Percentiles rank a stretch among this genome's conserved stretches.
phyloP scores from a whole-genome alignment of 139 green algal species.

The Ulvella scutata region DNA sequence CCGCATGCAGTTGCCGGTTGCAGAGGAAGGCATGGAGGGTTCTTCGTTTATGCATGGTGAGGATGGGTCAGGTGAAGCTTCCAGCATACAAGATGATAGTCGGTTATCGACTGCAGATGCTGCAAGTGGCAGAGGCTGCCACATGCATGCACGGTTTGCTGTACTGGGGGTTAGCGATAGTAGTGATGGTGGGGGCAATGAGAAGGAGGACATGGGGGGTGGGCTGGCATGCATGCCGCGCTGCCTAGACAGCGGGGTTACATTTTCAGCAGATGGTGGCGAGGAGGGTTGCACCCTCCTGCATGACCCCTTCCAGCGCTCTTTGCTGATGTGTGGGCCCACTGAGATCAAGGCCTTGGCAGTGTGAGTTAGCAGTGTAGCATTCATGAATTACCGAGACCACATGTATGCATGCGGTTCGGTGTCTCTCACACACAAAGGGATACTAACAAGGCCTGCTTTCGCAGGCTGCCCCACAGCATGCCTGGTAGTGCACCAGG shows the following conservation, averaged over 20 bases:
- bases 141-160: background rate
- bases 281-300: background rate
- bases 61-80: too few species aligned
- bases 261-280: background rate
- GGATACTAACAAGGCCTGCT: too few species aligned
- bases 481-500: too few species aligned
- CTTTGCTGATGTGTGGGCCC: background rate
- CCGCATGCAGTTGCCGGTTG: background rate
- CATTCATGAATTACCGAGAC: too few species aligned
- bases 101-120: too few species aligned
- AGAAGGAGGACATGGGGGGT: background rate
- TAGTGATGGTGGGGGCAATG: background rate
- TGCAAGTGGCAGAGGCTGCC: background rate
- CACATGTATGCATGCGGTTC: too few species aligned
- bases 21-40: background rate
- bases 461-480: too few species aligned
- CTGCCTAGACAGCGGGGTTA: background rate
- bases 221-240: background rate
- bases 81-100: too few species aligned
- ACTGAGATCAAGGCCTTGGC: background rate
- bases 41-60: too few species aligned
- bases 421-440: too few species aligned
- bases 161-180: background rate
- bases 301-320: background rate
- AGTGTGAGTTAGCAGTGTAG: too few species aligned